A percentile compares a stretch with the other conserved stretches of the same genome.
Evolutionary conservation across 2,329 filamentous ascomycete species (phyloP).

Genomic region (Alternaria brassicae): DNA sequence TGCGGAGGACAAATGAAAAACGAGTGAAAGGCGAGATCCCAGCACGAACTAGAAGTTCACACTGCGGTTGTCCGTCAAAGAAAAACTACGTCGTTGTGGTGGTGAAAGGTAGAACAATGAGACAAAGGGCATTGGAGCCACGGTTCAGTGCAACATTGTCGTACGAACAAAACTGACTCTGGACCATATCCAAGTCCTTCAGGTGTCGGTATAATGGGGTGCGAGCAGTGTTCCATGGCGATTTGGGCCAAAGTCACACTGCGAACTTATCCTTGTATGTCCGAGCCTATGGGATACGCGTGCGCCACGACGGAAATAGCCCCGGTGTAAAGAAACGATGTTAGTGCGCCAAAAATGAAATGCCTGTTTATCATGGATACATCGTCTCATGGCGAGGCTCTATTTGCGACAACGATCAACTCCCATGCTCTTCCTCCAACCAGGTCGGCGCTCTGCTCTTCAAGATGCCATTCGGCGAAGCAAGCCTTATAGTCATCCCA

Average conservation of each 20-base stretch:
- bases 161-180: background rate
- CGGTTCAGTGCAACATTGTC: background rate
- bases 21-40: background rate
- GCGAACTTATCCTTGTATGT: too few species aligned
- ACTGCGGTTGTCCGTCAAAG: background rate
- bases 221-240: background rate
- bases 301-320: background rate
- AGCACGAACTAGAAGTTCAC: background rate
- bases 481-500: conserved; percentile 48
- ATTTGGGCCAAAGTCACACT: too few species aligned
- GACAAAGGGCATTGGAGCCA: background rate
- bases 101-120: background rate
- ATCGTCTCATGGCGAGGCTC: background rate
- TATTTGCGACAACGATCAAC: conserved; percentile 36
- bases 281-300: background rate
- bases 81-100: background rate
- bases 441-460: conserved; percentile 30
- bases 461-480: conserved; percentile 34
- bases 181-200: background rate
- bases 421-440: conserved; percentile 46
- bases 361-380: background rate
- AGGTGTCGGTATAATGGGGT: background rate
- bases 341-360: too few species aligned
- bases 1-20: background rate
- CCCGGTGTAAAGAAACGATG: background rate